These are phyloP conservation scores for Aaosphaeria pasadenensis DNA, from an alignment of 2,329 filamentous ascomycete species.

Conservation along the genomic window DNA sequence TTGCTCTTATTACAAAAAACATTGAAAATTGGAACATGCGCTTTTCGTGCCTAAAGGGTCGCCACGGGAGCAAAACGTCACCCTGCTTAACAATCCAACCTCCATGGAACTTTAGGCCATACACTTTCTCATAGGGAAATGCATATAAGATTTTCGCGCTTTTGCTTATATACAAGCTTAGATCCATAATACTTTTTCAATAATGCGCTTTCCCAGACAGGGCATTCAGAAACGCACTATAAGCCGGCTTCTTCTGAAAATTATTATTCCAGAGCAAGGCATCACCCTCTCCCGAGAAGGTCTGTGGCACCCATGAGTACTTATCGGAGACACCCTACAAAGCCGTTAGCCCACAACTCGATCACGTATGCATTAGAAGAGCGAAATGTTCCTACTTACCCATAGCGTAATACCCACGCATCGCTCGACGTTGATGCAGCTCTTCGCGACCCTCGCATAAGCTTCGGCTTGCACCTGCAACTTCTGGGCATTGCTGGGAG, in stretches of 20 bases:
- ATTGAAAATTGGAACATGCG: too few species aligned
- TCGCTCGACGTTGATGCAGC: constrained; percentile 34
- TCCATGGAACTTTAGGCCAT: too few species aligned
- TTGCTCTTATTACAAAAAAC: too few species aligned
- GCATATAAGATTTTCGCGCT: too few species aligned
- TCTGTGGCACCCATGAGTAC: constrained; percentile 40
- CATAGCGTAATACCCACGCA: constrained; percentile 49
- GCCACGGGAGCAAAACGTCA: too few species aligned
- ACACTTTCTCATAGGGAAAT: too few species aligned
- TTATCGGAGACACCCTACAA: constrained; percentile 37
- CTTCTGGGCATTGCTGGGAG: constrained; percentile 46
- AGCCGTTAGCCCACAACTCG: background rate
- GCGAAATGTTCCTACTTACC: constrained; percentile 20
- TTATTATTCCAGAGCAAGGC: constrained; percentile 32
- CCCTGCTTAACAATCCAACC: too few species aligned
- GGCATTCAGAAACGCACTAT: constrained; percentile 24
- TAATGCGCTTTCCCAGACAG: constrained; percentile 10
- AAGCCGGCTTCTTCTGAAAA: constrained; percentile 37
- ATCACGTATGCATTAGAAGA: background rate
- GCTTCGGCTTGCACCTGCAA: constrained; percentile 48
- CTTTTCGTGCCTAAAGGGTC: too few species aligned
- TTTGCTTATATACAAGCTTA: too few species aligned
- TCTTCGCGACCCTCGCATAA: constrained; percentile 41
- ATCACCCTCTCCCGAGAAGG: constrained; percentile 36
- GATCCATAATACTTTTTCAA: too few species aligned